phyloP scores from a whole-genome alignment of 805 yeast species.

The Kluyveromyces nonfermentans region DNA sequence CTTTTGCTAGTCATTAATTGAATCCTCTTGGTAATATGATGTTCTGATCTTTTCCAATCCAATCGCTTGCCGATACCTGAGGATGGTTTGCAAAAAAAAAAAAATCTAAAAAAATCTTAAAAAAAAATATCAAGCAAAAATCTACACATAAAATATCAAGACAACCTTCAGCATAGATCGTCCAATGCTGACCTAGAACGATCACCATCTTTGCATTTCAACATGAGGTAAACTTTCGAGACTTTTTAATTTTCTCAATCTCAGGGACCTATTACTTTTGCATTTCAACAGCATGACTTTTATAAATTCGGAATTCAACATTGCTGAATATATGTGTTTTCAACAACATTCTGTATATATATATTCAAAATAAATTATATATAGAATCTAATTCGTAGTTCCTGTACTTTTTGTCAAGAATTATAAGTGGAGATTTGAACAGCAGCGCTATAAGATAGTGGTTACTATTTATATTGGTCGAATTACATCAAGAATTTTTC shows the following conservation, averaged over 20 bases:
- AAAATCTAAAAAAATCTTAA: too few species aligned
- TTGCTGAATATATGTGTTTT: background rate
- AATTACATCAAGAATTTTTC: background rate
- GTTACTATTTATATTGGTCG: too few species aligned
- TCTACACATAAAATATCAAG: background rate
- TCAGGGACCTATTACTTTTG: background rate
- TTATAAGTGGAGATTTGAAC: too few species aligned
- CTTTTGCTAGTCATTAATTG: background rate
- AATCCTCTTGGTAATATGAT: background rate
- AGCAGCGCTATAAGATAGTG: too few species aligned
- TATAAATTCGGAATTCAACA: slow-evolving; percentile 2
- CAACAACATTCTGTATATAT: slow-evolving; percentile 1
- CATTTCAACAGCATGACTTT: slow-evolving; percentile 1
- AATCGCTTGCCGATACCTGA: too few species aligned
- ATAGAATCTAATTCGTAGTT: background rate
- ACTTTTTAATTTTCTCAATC: background rate
- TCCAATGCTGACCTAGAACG: background rate
- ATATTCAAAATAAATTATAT: background rate
- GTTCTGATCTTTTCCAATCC: background rate
- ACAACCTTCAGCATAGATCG: background rate
- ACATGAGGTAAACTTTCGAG: slow-evolving; percentile 13
- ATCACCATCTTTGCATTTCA: slow-evolving; percentile 14
- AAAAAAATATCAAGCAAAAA: too few species aligned
- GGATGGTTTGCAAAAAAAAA: too few species aligned
- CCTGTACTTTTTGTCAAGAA: too few species aligned